Conservation (phyloP, 768 basidiomycete genomes). For the Mycena amicta region DNA sequence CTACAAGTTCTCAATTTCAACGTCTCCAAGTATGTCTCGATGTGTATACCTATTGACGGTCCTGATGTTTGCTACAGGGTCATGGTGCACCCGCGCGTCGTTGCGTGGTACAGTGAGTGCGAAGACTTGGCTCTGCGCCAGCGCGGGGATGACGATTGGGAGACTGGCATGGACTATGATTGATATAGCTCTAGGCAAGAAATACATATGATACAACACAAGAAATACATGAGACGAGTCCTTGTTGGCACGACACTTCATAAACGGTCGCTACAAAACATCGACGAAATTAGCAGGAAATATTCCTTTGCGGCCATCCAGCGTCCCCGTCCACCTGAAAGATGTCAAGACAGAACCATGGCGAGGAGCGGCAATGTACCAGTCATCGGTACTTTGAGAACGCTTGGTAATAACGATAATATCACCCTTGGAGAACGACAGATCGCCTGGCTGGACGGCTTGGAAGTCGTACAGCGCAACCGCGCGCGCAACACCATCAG, state of each 20-base stretch:
- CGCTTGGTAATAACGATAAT: constrained; percentile 70
- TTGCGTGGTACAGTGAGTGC: constrained; percentile 49
- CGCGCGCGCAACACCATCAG: constrained; percentile 69
- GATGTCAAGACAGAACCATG: not conserved
- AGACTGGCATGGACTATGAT: constrained; percentile 37
- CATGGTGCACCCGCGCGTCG: constrained; percentile 62
- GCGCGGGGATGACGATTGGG: constrained; percentile 12
- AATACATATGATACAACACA: constrained; percentile 11
- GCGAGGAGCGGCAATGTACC: constrained; percentile 44
- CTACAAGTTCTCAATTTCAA: constrained; percentile 70
- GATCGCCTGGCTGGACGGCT: constrained; percentile 72
- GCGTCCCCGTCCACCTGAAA: constrained; percentile 77
- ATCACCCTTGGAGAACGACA: constrained; percentile 77
- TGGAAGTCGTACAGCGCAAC: constrained; percentile 76
- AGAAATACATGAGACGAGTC: constrained; percentile 5
- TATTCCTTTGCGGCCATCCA: constrained; percentile 59
- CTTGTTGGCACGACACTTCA: not conserved
- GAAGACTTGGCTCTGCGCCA: not conserved
- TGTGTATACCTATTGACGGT: not conserved
- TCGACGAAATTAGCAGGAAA: constrained; percentile 90
- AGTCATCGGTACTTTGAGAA: constrained; percentile 74
- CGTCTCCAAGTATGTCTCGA: constrained; percentile 49
- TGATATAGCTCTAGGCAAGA: constrained; percentile 23
- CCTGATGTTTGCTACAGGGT: constrained; percentile 44
- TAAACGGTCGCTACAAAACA: constrained; percentile 38